A percentile compares a stretch with the other conserved stretches of the same genome.
Conservation (phyloP, 257 asterid genomes). For the Solanum rostratum region DNA sequence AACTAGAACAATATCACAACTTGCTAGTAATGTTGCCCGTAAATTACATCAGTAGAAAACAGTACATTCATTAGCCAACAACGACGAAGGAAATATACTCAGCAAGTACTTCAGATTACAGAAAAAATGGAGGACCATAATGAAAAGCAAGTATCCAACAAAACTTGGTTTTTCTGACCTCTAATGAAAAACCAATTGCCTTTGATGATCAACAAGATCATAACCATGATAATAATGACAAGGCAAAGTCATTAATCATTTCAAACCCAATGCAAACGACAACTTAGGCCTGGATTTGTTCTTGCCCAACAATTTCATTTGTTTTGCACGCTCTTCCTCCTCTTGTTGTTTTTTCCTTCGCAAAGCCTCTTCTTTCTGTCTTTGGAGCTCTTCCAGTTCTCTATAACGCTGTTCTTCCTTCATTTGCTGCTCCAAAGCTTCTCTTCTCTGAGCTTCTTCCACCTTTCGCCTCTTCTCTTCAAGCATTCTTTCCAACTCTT, state of each 20-base stretch:
- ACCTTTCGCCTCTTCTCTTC: conserved; percentile 68
- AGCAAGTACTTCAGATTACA: not conserved
- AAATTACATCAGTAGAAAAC: not conserved
- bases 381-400: conserved; percentile 83
- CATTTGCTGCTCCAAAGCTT: conserved; percentile 65
- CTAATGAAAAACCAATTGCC: not conserved
- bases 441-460: conserved; percentile 86
- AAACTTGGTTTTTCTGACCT: not conserved
- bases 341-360: conserved; percentile 70
- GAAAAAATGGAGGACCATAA: not conserved
- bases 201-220: conserved; percentile 8
- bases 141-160: not conserved
- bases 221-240: not conserved
- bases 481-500: conserved; percentile 66
- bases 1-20: not conserved
- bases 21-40: not conserved
- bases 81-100: not conserved
- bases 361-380: conserved; percentile 85
- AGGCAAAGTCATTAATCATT: conserved; percentile 19
- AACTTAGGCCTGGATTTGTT: conserved; percentile 89
- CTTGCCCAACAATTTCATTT: conserved; percentile 83
- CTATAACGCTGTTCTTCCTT: conserved; percentile 74
- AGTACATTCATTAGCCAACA: not conserved
- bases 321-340: conserved; percentile 91
- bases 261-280: conserved; percentile 70